Evolutionary conservation across 805 yeast species (phyloP), one percentile per base, ranked within the genome.

Genomic region (Myxozyma nipponensis): DNA sequence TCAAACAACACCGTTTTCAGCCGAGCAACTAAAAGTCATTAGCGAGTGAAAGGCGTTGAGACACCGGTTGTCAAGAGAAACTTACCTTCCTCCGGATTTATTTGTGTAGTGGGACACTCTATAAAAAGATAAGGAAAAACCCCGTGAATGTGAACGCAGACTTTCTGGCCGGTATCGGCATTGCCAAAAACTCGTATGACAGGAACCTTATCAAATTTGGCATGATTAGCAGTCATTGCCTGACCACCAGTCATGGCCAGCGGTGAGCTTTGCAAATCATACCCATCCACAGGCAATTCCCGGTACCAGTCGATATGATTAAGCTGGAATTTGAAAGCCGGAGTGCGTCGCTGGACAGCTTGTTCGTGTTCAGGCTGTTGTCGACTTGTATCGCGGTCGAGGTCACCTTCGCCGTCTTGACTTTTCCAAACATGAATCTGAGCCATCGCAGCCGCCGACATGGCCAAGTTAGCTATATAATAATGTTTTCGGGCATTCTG

Each of bases 81-180:
- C n/a, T n/a, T 28, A 28, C 32, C 32, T 28, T 28, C 32, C 13
- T 28, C 32, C 13, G 32, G 13, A 28, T 28, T 28, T 42, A 23
- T 43, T 53, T 17, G 42, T 39, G 1, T 53, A 50, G 5, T 54
- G 39, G 70, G 72, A 61, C 83, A 83, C 32, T 78, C 79, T 1
- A 90, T 71, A 62, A 76, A 89, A 1, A 91, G 58, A 62, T 91
- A 93, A 0, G 98, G 98, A 57, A 75, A 86, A 18, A 78, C 78
- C 36, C 91, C 90, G 69, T 90, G 98, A 7, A 93, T 70, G 65
- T 93, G 96, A 1, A 84, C 77, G 13, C 77, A 58, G 9, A 75
- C 73, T 25, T 78, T 77, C 57, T 78, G 80, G 0, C 88, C 86
- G 0, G 81, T 72, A 1, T 78, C 73, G 0, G 83, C 56, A 10